Conservation (phyloP, 371 early-diverging fungal genomes). For the Rhizopus sp. region DNA sequence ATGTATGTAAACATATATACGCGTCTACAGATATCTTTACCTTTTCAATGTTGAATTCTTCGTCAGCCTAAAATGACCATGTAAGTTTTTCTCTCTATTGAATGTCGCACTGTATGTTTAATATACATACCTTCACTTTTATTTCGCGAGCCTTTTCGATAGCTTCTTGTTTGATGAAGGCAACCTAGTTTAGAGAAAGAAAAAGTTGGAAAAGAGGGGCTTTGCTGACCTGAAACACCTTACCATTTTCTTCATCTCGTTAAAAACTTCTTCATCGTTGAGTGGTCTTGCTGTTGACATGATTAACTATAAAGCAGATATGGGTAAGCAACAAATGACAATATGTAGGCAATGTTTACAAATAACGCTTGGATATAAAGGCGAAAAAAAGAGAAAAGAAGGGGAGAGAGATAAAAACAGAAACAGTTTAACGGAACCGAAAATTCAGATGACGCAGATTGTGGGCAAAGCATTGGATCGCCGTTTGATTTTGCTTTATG, state of each 20-base stretch:
- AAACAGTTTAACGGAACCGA: not conserved
- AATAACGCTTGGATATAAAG: not conserved
- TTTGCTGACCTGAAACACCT: slow-evolving; percentile 3
- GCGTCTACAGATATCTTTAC: slow-evolving; percentile 44
- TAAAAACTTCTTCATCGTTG: slow-evolving; percentile 91
- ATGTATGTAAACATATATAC: slow-evolving; percentile 2
- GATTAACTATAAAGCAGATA: not conserved
- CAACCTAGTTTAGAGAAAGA: slow-evolving; percentile 54
- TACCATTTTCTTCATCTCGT: slow-evolving; percentile 91
- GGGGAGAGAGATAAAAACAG: not conserved
- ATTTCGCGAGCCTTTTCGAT: slow-evolving; percentile 97
- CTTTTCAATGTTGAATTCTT: slow-evolving; percentile 99
- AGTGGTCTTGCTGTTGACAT: slow-evolving; percentile 65
- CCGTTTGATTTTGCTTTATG: not conserved
- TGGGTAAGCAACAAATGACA: not conserved
- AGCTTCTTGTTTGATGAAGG: slow-evolving; percentile 98
- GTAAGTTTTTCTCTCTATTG: slow-evolving; percentile 3
- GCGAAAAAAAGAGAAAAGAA: not conserved
- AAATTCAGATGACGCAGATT: slow-evolving; percentile 5
- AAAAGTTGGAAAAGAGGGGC: not conserved
- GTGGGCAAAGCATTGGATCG: not conserved
- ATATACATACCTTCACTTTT: slow-evolving; percentile 83
- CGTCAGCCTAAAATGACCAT: slow-evolving; percentile 74
- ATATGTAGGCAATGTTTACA: not conserved
- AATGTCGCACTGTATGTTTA: slow-evolving; percentile 1